phyloP scores from a whole-genome alignment of 2,329 filamentous ascomycete genomes.

The Mariannaea elegans region DNA sequence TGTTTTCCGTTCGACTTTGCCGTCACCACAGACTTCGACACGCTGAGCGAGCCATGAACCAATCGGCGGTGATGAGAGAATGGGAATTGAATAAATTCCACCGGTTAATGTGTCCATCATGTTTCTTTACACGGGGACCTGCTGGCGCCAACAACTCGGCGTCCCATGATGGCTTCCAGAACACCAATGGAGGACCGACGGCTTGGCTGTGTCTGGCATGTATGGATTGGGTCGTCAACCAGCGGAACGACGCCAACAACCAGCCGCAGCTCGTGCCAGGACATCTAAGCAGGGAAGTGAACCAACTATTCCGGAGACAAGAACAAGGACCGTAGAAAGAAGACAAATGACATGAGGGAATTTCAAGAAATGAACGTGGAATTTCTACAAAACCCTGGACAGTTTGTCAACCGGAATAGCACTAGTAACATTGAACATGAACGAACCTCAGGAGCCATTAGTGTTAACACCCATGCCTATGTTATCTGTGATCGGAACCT shows the following conservation, averaged over 20 bases:
- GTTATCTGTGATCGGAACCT: no score
- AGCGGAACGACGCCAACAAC: conserved; percentile 28
- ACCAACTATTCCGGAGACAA: background rate
- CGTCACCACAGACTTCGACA: conserved; percentile 45
- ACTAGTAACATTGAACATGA: no score
- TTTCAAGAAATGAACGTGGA: no score
- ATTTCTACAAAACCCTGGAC: no score
- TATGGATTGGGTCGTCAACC: conserved; percentile 42
- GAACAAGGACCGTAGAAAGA: background rate
- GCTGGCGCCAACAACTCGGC: conserved; percentile 24
- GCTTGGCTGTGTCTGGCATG: conserved; percentile 49
- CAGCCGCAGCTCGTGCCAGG: conserved; percentile 31
- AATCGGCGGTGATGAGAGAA: conserved; percentile 35
- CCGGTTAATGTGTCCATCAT: conserved; percentile 43
- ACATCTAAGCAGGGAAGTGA: conserved; percentile 8
- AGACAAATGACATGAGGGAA: background rate
- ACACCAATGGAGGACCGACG: conserved; percentile 4
- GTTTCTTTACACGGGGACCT: conserved; percentile 30
- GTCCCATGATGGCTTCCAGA: conserved; percentile 24
- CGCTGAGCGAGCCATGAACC: conserved; percentile 34
- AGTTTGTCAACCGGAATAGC: no score
- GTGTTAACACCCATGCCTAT: no score
- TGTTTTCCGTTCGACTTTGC: conserved; percentile 47
- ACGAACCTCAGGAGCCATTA: no score
- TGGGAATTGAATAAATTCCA: conserved; percentile 40